Evolutionary conservation across 2,329 filamentous ascomycete genomes (phyloP), one percentile per base, ranked within the genome.

Genomic region (Fusarium sp.): DNA sequence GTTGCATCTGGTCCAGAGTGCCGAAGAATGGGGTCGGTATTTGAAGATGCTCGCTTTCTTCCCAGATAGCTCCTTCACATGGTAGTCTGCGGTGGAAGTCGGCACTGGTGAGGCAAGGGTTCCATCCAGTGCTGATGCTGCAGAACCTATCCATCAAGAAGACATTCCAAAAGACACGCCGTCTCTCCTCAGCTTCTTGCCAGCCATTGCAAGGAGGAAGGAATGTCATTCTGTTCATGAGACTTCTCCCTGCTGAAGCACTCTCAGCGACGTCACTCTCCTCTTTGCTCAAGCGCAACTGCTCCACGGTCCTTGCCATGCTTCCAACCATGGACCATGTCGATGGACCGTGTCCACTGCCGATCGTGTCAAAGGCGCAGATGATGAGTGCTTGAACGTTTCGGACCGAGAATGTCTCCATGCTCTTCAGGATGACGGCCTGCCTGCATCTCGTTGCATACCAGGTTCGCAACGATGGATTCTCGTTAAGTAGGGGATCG

Each of bases 111-210:
- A 85, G 71, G 27, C 68, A 74, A 13, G 70, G 64, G 7, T 77
- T 77, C 75, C 75, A 84, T 8, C 84, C 83, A 5, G 83, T 85
- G 14, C 79, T 79, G 16, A 85, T 82, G 78, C 77, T 77, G 74
- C 80, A 82, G 79, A 86, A 86, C 8, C 83, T 77, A 40, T 85
- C 83, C 66, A 85, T 76, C 3, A 82, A 73, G 67, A 85, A 85
- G 5, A 84, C 79, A 14, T 80, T 83, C 84, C 84, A 85, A 63
- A 85, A 85, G 4, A 85, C 80, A 1, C 84, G 74, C 2, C 84
- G 76, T 7, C 83, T 72, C 65, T 84, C 83, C 69, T 85, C 84
- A 2, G 77, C 74, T 64, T 85, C 83, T 1, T 74, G 74, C 84
- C 84, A 85, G 25, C 70, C 78, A 3, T 76, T 71, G 3, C 76